Conservation (phyloP, 139 green algal species). For the Chlamydomonas sp. region DNA sequence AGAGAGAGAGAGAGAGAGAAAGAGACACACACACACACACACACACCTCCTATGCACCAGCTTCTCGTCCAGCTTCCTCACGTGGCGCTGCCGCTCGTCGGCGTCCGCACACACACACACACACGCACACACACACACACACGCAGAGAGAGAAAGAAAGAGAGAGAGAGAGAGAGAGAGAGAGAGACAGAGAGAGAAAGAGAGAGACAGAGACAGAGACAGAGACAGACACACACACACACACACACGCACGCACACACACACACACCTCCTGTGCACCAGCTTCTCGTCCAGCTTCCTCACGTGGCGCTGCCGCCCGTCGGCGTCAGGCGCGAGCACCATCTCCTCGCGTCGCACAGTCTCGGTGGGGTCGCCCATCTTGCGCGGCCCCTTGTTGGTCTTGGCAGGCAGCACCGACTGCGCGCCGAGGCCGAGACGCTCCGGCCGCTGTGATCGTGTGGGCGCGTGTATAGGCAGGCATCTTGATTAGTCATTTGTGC, state of each 20-base stretch:
- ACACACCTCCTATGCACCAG: too few species aligned
- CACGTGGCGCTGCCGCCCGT: conserved; percentile 46
- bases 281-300: conserved; percentile 61
- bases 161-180: too few species aligned
- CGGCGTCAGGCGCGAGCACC: conserved; percentile 43
- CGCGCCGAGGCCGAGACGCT: conserved; percentile 66
- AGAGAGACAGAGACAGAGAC: not conserved
- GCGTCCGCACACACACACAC: too few species aligned
- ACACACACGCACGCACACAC: conserved; percentile 6
- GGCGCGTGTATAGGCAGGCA: too few species aligned
- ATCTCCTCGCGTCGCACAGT: conserved; percentile 29
- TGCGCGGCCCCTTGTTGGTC: not conserved
- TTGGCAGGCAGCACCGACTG: conserved; percentile 29
- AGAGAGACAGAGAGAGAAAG: not conserved
- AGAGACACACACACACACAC: too few species aligned
- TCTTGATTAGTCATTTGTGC: too few species aligned
- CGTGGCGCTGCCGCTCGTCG: too few species aligned
- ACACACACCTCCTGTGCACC: conserved; percentile 26
- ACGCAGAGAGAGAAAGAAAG: too few species aligned
- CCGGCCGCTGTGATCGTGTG: conserved; percentile 42
- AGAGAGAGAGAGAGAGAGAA: too few species aligned
- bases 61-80: too few species aligned
- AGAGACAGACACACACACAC: not conserved
- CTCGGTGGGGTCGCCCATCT: conserved; percentile 11
- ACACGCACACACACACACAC: too few species aligned